A percentile compares a stretch with the other conserved stretches of the same genome.
phyloP scores from a whole-genome alignment of 352 stramenopile species.

The Phytophthora crassamura region DNA sequence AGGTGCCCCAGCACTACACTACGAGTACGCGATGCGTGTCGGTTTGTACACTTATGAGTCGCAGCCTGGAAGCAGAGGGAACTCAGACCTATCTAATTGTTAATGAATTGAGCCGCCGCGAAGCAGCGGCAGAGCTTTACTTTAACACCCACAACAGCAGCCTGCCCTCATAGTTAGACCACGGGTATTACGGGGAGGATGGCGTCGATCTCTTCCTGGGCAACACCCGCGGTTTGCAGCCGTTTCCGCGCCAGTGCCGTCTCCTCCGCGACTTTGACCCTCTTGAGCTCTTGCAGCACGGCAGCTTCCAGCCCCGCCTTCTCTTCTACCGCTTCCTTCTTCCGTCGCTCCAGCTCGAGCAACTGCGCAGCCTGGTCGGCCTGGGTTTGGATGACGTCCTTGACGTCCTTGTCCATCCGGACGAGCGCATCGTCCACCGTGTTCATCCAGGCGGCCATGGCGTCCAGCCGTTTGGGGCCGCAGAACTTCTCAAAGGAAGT shows the following conservation, averaged over 20 bases:
- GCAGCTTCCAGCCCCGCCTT: constrained; percentile 18
- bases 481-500: constrained; percentile 38
- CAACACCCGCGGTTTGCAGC: constrained; percentile 26
- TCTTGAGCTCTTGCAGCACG: constrained; percentile 22
- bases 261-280: constrained; percentile 30
- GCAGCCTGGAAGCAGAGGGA: constrained; percentile 4
- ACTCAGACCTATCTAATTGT: constrained; percentile 6
- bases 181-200: constrained; percentile 31
- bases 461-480: constrained; percentile 22
- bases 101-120: not conserved
- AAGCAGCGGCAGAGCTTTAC: not conserved
- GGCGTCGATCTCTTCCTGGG: constrained; percentile 34
- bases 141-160: not conserved
- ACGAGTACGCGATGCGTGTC: not conserved
- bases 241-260: constrained; percentile 32
- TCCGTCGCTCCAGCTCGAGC: constrained; percentile 19
- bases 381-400: constrained; percentile 18
- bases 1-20: too few species aligned
- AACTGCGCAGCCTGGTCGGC: constrained; percentile 10
- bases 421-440: constrained; percentile 23
- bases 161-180: not conserved
- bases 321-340: constrained; percentile 16
- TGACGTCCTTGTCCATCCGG: constrained; percentile 19
- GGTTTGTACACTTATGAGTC: constrained; percentile 17
- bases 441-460: constrained; percentile 37